Conservation (phyloP, 1,284 basidiomycete species). For the Cyathus pygmaeus region DNA sequence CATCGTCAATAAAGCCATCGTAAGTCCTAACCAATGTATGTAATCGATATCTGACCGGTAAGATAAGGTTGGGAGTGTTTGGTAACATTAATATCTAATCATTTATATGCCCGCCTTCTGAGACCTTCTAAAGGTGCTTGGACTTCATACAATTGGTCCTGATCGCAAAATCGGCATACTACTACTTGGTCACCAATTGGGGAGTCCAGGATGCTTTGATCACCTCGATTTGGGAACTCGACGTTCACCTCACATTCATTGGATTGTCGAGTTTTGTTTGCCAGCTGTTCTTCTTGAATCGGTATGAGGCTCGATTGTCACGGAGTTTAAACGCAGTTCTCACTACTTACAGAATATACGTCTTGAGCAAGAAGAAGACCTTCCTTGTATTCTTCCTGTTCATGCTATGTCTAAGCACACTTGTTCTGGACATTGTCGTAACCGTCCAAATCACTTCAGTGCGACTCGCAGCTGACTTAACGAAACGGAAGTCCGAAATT, state of each 20-base stretch:
- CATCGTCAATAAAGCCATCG: constrained; percentile 7
- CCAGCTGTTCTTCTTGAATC: constrained; percentile 15
- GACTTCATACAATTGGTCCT: constrained; percentile 13
- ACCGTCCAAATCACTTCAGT: not conserved
- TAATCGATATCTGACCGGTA: not conserved
- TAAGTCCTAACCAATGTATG: constrained; percentile 3
- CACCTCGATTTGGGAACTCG: constrained; percentile 9
- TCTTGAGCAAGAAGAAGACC: not conserved
- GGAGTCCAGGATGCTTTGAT: constrained; percentile 12
- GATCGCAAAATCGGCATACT: constrained; percentile 11
- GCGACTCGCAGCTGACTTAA: no score
- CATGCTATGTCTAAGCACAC: not conserved
- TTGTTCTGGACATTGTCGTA: not conserved
- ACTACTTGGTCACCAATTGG: constrained; percentile 20
- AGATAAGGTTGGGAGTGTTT: not conserved
- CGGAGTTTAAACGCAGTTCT: not conserved
- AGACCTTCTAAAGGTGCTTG: constrained; percentile 3
- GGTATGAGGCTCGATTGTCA: constrained; percentile 2
- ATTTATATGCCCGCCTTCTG: not conserved
- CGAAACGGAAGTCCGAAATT: not conserved
- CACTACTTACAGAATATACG: not conserved
- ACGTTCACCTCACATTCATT: constrained; percentile 14
- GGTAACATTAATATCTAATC: not conserved
- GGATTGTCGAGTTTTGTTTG: constrained; percentile 15
- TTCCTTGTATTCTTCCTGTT: not conserved